A percentile compares a stretch with the other conserved stretches of the same genome.
Conservation (phyloP, 768 basidiomycete genomes). For the Lactarius deliciosus region DNA sequence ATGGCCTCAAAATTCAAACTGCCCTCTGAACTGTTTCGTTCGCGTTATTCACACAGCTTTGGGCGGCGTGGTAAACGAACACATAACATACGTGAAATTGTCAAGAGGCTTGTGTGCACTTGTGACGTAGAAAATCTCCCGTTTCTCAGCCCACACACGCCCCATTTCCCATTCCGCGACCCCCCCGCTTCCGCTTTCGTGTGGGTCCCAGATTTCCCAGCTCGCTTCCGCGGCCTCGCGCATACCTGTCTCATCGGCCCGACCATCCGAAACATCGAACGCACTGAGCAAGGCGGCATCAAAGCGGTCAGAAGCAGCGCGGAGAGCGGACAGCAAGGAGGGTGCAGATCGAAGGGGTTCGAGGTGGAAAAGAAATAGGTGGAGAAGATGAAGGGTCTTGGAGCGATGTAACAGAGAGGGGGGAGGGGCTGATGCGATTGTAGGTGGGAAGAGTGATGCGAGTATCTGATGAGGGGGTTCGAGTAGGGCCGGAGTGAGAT, state of each 20-base stretch:
- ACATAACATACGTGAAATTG: conserved; percentile 67
- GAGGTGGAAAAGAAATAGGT: conserved; percentile 72
- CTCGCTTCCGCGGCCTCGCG: conserved; percentile 75
- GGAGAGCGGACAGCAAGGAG: conserved; percentile 59
- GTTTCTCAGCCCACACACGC: conserved; percentile 93
- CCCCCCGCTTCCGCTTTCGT: conserved; percentile 27
- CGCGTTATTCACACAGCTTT: conserved; percentile 14
- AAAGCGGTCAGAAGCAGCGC: conserved; percentile 83
- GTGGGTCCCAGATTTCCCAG: conserved; percentile 77
- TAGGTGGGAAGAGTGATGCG: conserved; percentile 48
- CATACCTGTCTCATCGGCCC: conserved; percentile 74
- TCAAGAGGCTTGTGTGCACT: conserved; percentile 76
- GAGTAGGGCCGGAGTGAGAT: conserved; percentile 56
- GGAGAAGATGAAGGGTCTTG: conserved; percentile 67
- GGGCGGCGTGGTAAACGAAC: conserved; percentile 1
- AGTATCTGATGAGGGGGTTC: conserved; percentile 69
- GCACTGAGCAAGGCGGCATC: conserved; percentile 82
- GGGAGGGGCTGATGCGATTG: conserved; percentile 38
- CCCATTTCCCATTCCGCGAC: conserved; percentile 85
- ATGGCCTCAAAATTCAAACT: conserved; percentile 87
- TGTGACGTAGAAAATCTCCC: conserved; percentile 89
- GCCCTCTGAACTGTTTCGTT: conserved; percentile 30
- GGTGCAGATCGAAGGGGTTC: conserved; percentile 73
- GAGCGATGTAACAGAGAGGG: conserved; percentile 35
- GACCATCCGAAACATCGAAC: conserved; percentile 84